Conservation (phyloP, 257 asterid genomes). For the Cynanchum wilfordii region DNA sequence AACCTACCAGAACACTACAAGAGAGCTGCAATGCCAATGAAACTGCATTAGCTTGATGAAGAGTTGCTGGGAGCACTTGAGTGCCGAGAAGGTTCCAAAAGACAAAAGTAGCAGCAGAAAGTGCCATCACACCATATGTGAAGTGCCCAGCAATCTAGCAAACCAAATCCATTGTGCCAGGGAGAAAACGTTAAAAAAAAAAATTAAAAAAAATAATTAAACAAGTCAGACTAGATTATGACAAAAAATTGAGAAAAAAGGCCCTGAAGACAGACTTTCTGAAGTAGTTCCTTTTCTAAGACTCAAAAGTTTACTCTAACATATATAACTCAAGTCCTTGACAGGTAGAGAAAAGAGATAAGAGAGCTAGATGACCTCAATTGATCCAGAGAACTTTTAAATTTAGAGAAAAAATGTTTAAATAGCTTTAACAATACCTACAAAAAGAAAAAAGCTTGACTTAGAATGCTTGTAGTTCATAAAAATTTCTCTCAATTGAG, state of each 20-base stretch:
- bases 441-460: background rate
- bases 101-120: slow-evolving; percentile 93
- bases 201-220: background rate
- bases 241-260: background rate
- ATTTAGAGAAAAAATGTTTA: background rate
- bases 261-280: background rate
- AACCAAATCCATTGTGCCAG: slow-evolving; percentile 15
- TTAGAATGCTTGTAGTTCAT: background rate
- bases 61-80: slow-evolving; percentile 70
- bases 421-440: background rate
- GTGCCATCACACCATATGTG: slow-evolving; percentile 94
- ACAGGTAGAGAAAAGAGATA: background rate
- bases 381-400: background rate
- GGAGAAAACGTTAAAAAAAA: slow-evolving; percentile 5
- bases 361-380: slow-evolving; percentile 2
- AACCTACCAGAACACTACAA: slow-evolving; percentile 91
- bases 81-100: slow-evolving; percentile 92
- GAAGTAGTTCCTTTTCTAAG: background rate
- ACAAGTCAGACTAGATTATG: background rate
- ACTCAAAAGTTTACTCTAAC: background rate
- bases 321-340: background rate
- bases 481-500: slow-evolving; percentile 3
- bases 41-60: slow-evolving; percentile 83
- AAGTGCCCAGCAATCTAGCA: slow-evolving; percentile 91
- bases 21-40: slow-evolving; percentile 98